A percentile compares a stretch with the other conserved stretches of the same genome.
These are phyloP conservation scores for Aureobasidium sp. DNA, from an alignment of 2,329 filamentous ascomycete genomes.

Conservation along the genomic window DNA sequence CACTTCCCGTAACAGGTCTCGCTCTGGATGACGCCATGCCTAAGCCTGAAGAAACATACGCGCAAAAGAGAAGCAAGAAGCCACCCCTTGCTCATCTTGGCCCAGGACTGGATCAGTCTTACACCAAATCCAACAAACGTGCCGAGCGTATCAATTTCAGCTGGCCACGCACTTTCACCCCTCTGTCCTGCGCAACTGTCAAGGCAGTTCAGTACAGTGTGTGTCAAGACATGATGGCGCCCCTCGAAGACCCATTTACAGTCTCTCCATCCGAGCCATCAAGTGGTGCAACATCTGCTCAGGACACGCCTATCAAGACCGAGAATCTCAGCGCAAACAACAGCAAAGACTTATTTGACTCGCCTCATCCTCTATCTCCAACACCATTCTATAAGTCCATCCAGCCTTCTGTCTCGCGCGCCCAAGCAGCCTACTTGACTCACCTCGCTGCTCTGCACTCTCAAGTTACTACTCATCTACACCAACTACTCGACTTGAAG, in stretches of 20 bases:
- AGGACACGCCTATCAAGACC: not conserved
- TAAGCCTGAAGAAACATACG: not conserved
- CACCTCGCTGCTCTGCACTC: slow-evolving; percentile 24
- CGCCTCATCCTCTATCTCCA: not conserved
- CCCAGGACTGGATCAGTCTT: not conserved
- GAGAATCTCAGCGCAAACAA: not conserved
- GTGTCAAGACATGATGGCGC: not conserved
- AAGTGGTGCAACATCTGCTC: not conserved
- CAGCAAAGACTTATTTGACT: not conserved
- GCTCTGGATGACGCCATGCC: not conserved
- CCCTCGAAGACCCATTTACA: not conserved
- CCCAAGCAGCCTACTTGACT: not conserved
- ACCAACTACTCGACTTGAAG: slow-evolving; percentile 25
- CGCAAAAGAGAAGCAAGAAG: not conserved
- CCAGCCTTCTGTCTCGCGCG: slow-evolving; percentile 14
- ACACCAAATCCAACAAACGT: not conserved
- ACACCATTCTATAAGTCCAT: not conserved
- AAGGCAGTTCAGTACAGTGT: not conserved
- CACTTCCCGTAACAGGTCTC: not conserved
- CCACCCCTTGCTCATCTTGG: not conserved
- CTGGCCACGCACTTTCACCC: slow-evolving; percentile 3
- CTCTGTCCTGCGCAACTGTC: not conserved
- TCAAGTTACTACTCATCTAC: slow-evolving; percentile 31
- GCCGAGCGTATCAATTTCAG: slow-evolving; percentile 4
- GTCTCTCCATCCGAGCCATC: not conserved